Percentiles rank a stretch among this genome's conserved stretches.
phyloP scores from a whole-genome alignment of 495 filamentous ascomycete genomes.

The Xylaria venustula region DNA sequence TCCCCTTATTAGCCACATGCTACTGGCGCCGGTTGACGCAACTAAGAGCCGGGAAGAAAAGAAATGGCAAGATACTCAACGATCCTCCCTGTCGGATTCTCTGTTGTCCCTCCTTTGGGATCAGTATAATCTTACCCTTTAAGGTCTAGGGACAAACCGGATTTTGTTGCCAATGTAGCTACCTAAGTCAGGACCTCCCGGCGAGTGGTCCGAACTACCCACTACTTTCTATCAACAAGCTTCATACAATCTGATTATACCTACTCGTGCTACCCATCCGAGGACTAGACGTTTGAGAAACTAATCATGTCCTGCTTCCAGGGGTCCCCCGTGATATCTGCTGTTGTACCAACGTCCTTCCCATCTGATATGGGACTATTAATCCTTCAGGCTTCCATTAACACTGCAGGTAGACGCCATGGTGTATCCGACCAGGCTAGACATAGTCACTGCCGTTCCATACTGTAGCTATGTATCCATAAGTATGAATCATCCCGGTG shows the following conservation, averaged over 20 bases:
- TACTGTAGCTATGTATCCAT: constrained; percentile 1
- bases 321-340: constrained; percentile 7
- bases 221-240: not conserved
- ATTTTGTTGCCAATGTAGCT: not conserved
- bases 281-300: constrained; percentile 7
- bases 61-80: not conserved
- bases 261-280: not conserved
- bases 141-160: not conserved
- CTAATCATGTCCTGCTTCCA: not conserved
- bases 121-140: not conserved
- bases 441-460: constrained; percentile 1
- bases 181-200: not conserved
- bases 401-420: not conserved
- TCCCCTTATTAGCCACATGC: not conserved
- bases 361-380: constrained; percentile 4
- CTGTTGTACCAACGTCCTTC: not conserved
- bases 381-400: constrained; percentile 5
- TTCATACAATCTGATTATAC: not conserved
- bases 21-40: constrained; percentile 5
- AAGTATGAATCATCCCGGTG: constrained; percentile 11
- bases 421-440: not conserved
- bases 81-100: not conserved
- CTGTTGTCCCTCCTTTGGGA: not conserved
- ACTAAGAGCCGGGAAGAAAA: not conserved
- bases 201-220: not conserved